Conservation (phyloP, 441 rosid genomes). For the Brassica balearica region DNA sequence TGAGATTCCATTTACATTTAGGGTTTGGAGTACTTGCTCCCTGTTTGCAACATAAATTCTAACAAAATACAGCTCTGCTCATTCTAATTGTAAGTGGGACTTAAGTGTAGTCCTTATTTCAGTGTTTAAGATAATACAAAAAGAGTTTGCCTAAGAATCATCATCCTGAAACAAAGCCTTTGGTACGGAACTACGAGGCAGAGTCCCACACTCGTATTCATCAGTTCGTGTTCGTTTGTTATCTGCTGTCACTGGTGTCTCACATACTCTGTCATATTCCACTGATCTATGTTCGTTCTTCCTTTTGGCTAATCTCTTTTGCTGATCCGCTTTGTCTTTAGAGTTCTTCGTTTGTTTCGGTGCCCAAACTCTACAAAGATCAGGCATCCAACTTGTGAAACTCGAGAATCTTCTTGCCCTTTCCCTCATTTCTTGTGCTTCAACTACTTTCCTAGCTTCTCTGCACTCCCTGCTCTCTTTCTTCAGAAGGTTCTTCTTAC, state of each 20-base stretch:
- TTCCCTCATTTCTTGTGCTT: conserved; percentile 79
- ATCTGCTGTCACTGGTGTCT: conserved; percentile 70
- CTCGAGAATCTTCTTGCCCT: conserved; percentile 81
- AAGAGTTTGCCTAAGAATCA: conserved; percentile 22
- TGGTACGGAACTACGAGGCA: conserved; percentile 57
- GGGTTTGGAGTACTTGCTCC: neutral
- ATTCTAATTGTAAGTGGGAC: conserved; percentile 16
- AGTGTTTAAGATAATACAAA: conserved; percentile 17
- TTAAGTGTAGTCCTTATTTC: conserved; percentile 5
- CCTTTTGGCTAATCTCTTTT: conserved; percentile 55
- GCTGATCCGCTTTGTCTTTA: conserved; percentile 37
- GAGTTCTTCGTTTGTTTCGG: conserved; percentile 62
- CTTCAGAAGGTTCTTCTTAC: conserved; percentile 37
- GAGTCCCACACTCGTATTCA: conserved; percentile 35
- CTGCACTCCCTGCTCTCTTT: conserved; percentile 40
- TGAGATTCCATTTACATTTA: neutral
- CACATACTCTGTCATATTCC: conserved; percentile 67
- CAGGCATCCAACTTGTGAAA: conserved; percentile 84
- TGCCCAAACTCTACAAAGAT: conserved; percentile 90
- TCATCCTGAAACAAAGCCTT: conserved; percentile 81
- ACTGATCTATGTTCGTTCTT: conserved; percentile 50
- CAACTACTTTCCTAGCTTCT: conserved; percentile 53
- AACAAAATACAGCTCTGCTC: conserved; percentile 13
- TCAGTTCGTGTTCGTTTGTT: conserved; percentile 41
- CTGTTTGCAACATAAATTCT: neutral